Percentiles rank a stretch among this genome's conserved stretches.
phyloP scores from a whole-genome alignment of 495 filamentous ascomycete genomes.

The Apodospora peruviana region DNA sequence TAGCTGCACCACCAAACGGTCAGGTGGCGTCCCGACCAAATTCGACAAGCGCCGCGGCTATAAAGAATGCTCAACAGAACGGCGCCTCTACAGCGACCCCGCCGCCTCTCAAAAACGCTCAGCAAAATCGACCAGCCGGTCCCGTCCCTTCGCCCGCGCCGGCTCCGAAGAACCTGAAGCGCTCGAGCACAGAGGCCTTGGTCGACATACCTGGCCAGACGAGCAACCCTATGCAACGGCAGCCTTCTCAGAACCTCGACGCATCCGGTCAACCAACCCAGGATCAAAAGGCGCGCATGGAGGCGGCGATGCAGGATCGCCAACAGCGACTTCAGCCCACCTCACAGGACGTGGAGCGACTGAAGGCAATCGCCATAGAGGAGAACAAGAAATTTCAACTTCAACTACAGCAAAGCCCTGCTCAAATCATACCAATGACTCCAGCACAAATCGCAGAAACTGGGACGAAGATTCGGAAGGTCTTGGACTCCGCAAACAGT shows the following conservation, averaged over 20 bases:
- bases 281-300: slow-evolving; percentile 24
- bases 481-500: slow-evolving; percentile 25
- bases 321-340: not conserved
- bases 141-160: not conserved
- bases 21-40: not conserved
- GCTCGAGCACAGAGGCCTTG: not conserved
- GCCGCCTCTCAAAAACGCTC: not conserved
- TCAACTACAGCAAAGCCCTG: slow-evolving; percentile 21
- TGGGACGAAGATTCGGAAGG: slow-evolving; percentile 24
- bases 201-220: not conserved
- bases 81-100: not conserved
- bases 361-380: slow-evolving; percentile 30
- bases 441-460: slow-evolving; percentile 29
- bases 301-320: not conserved
- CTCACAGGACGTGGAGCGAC: slow-evolving; percentile 1
- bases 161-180: slow-evolving; percentile 1
- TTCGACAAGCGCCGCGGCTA: not conserved
- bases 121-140: not conserved
- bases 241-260: slow-evolving; percentile 32
- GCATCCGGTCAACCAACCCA: slow-evolving; percentile 49
- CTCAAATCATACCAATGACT: slow-evolving; percentile 29
- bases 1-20: not conserved
- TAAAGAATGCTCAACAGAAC: not conserved
- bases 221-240: slow-evolving; percentile 22
- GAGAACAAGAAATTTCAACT: slow-evolving; percentile 15